phyloP scores from a whole-genome alignment of 805 yeast species.

The Yarrowia sp. region DNA sequence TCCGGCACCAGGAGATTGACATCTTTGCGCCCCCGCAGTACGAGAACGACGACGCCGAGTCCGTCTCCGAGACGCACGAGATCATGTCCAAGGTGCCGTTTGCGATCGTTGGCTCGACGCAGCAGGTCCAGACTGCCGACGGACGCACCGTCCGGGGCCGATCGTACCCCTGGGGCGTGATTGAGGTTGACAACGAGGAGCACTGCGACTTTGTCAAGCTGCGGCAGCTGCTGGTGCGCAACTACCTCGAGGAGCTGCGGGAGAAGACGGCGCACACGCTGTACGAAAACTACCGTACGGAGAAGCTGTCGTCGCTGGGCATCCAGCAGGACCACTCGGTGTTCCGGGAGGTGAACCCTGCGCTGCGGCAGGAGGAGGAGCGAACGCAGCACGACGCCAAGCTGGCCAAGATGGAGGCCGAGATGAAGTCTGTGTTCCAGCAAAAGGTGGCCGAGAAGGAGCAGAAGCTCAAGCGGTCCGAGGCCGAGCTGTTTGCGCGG shows the following conservation, averaged over 20 bases:
- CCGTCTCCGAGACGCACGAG: slow-evolving; percentile 60
- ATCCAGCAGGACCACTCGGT: slow-evolving; percentile 88
- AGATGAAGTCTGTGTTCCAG: slow-evolving; percentile 95
- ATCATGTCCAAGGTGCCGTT: slow-evolving; percentile 77
- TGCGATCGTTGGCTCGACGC: slow-evolving; percentile 90
- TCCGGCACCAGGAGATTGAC: slow-evolving; percentile 68
- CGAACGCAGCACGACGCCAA: slow-evolving; percentile 90
- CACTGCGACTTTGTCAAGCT: slow-evolving; percentile 89
- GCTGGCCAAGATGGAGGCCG: slow-evolving; percentile 88
- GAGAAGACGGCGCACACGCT: slow-evolving; percentile 73
- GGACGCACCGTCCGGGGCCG: slow-evolving; percentile 88
- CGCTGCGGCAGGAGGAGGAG: slow-evolving; percentile 89
- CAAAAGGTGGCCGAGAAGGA: slow-evolving; percentile 96
- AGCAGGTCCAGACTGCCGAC: slow-evolving; percentile 60
- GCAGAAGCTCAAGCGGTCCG: slow-evolving; percentile 92
- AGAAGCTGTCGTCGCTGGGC: slow-evolving; percentile 76
- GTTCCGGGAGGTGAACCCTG: slow-evolving; percentile 94
- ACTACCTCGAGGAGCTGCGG: slow-evolving; percentile 88
- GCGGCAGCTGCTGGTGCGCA: slow-evolving; percentile 84
- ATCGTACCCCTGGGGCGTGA: slow-evolving; percentile 93
- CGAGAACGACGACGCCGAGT: slow-evolving; percentile 83
- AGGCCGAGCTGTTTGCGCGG: slow-evolving; percentile 90
- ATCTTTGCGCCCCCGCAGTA: slow-evolving; percentile 74
- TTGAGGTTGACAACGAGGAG: slow-evolving; percentile 90
- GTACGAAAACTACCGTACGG: slow-evolving; percentile 87